Evolutionary conservation across 768 basidiomycete species (phyloP).

Genomic region (Auricularia sp.): DNA sequence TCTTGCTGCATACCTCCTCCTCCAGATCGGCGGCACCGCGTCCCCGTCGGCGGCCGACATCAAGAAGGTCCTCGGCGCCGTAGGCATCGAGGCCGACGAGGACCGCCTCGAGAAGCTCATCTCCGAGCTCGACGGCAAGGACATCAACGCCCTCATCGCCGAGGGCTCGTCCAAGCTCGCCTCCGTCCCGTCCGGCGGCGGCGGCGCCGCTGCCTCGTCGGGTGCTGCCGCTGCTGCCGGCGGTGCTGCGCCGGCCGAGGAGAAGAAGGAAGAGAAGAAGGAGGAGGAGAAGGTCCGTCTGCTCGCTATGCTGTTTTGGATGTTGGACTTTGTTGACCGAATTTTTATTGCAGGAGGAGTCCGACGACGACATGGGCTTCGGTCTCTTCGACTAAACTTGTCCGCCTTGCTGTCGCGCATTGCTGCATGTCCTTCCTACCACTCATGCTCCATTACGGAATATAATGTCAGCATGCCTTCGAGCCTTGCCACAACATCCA

Average conservation of each 20-base stretch:
- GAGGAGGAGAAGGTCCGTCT: constrained; percentile 71
- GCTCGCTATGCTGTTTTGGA: neutral
- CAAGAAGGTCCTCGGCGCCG: constrained; percentile 74
- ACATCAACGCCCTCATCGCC: constrained; percentile 81
- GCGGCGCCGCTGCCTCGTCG: constrained; percentile 41
- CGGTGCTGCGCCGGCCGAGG: constrained; percentile 59
- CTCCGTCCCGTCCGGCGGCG: constrained; percentile 57
- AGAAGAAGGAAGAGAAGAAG: constrained; percentile 65
- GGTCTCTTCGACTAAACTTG: constrained; percentile 83
- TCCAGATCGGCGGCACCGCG: constrained; percentile 87
- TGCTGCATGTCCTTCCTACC: neutral
- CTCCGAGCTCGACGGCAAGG: constrained; percentile 85
- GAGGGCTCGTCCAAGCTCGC: constrained; percentile 90
- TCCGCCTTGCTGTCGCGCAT: constrained; percentile 4
- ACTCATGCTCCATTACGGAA: neutral
- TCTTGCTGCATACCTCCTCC: constrained; percentile 94
- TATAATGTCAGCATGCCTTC: neutral
- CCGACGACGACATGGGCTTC: constrained; percentile 99
- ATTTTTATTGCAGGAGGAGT: constrained; percentile 56
- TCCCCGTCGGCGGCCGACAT: constrained; percentile 79
- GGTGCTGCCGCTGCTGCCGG: constrained; percentile 39
- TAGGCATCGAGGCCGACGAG: constrained; percentile 83
- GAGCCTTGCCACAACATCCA: too few relatives aligned
- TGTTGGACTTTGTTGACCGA: neutral
- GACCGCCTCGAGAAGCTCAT: constrained; percentile 72